phyloP scores from a whole-genome alignment of 2,329 filamentous ascomycete genomes.

The Beauveria brongniartii region DNA sequence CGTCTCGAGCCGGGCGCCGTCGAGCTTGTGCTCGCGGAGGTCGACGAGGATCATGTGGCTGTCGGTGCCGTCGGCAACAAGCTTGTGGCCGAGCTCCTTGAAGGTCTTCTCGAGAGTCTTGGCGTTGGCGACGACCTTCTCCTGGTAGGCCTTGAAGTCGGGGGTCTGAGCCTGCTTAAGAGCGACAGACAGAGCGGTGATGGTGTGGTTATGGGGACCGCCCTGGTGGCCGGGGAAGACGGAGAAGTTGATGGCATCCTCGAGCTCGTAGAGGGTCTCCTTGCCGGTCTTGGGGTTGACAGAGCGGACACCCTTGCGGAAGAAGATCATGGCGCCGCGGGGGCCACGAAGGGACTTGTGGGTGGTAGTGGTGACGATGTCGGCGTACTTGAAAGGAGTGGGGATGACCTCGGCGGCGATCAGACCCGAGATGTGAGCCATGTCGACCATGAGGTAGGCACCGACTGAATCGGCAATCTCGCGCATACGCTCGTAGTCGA shows the following conservation, averaged over 20 bases:
- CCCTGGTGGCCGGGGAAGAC: conserved; percentile 99
- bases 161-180: conserved; percentile 85
- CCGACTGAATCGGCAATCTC: conserved; percentile 90
- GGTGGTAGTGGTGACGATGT: conserved; percentile 96
- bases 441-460: conserved; percentile 92
- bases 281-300: conserved; percentile 87
- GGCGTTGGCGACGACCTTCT: conserved; percentile 86
- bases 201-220: conserved; percentile 98
- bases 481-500: conserved; percentile 94
- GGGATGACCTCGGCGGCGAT: conserved; percentile 90
- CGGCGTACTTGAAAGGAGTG: conserved; percentile 84
- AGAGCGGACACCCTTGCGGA: conserved; percentile 90
- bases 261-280: conserved; percentile 83
- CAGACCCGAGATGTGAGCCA: conserved; percentile 97
- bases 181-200: conserved; percentile 90
- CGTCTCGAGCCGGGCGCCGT: conserved; percentile 91
- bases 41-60: conserved; percentile 96
- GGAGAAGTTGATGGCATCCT: conserved; percentile 95
- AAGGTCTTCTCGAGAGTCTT: conserved; percentile 81
- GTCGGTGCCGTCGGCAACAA: conserved; percentile 92
- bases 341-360: conserved; percentile 98
- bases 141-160: conserved; percentile 91
- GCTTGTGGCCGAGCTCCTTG: conserved; percentile 83
- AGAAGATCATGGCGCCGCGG: conserved; percentile 99
- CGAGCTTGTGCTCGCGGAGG: conserved; percentile 76